phyloP scores from a whole-genome alignment of 2,329 filamentous ascomycete genomes.

The Trichoderma koningii region DNA sequence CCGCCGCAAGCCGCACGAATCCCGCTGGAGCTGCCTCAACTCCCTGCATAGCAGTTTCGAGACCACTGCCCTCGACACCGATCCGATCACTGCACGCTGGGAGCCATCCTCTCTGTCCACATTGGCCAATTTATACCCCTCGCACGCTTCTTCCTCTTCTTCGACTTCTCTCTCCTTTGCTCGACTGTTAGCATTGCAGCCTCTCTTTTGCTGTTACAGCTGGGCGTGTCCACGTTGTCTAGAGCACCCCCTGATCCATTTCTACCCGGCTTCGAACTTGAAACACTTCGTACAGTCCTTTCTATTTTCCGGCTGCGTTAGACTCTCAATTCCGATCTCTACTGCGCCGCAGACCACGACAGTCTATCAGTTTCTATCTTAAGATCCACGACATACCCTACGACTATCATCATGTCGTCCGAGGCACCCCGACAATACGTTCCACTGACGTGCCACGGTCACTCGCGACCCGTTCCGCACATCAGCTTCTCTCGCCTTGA shows the following conservation, averaged over 20 bases:
- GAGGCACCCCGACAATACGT: conserved; percentile 63
- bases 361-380: not conserved
- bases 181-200: not conserved
- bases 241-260: not conserved
- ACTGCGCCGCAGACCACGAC: not conserved
- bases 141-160: not conserved
- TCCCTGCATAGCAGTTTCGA: conserved; percentile 2
- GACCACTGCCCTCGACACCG: conserved; percentile 1
- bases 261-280: not conserved
- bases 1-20: not conserved
- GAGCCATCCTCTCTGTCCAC: not conserved
- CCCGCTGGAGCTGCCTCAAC: not conserved
- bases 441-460: conserved; percentile 90
- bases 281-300: conserved; percentile 9
- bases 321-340: not conserved
- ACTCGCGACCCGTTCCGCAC: conserved; percentile 89
- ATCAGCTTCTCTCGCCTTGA: conserved; percentile 84
- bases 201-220: not conserved
- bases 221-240: not conserved
- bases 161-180: not conserved
- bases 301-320: not conserved
- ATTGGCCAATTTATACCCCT: not conserved
- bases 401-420: conserved; percentile 37
- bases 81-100: not conserved
- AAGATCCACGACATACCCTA: not conserved